Conservation (phyloP, 2,329 filamentous ascomycete genomes). For the Acephala macrosclerotiorum region DNA sequence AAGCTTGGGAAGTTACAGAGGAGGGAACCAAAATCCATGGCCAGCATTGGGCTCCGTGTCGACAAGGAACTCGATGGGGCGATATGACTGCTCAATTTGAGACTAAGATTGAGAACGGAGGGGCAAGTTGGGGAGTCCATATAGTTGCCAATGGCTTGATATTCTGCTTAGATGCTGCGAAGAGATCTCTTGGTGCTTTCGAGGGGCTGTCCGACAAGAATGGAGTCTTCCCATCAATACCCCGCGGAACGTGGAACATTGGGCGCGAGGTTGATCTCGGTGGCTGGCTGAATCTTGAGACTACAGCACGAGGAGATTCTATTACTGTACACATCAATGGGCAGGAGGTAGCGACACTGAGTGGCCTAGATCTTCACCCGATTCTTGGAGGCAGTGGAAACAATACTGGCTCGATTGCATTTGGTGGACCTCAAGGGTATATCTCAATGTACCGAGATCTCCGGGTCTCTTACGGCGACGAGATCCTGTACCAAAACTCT, state of each 20-base stretch:
- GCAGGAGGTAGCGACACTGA: conserved; percentile 17
- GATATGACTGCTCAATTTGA: conserved; percentile 32
- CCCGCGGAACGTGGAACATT: conserved; percentile 27
- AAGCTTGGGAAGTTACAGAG: conserved; percentile 35
- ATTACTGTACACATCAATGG: conserved; percentile 24
- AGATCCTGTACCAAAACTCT: conserved; percentile 28
- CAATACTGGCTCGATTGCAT: conserved; percentile 35
- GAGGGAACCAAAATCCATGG: conserved; percentile 30
- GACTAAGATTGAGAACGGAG: conserved; percentile 29
- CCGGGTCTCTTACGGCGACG: conserved; percentile 18
- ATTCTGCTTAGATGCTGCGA: conserved; percentile 29
- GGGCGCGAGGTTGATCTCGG: conserved; percentile 12
- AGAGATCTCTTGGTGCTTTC: conserved; percentile 28
- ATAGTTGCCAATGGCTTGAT: conserved; percentile 39
- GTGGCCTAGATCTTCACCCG: conserved; percentile 28
- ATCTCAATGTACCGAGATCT: conserved; percentile 26
- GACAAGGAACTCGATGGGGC: conserved; percentile 34
- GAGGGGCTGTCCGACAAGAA: conserved; percentile 32
- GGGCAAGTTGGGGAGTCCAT: conserved; percentile 36
- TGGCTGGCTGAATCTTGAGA: conserved; percentile 27
- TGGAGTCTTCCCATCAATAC: conserved; percentile 32
- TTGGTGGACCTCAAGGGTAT: conserved; percentile 33
- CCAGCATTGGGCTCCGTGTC: conserved; percentile 37
- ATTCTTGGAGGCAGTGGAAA: conserved; percentile 33
- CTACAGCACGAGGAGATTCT: conserved; percentile 16